These are phyloP conservation scores for Pleomassaria siparia DNA, from an alignment of 2,329 filamentous ascomycete genomes.

Conservation along the genomic window DNA sequence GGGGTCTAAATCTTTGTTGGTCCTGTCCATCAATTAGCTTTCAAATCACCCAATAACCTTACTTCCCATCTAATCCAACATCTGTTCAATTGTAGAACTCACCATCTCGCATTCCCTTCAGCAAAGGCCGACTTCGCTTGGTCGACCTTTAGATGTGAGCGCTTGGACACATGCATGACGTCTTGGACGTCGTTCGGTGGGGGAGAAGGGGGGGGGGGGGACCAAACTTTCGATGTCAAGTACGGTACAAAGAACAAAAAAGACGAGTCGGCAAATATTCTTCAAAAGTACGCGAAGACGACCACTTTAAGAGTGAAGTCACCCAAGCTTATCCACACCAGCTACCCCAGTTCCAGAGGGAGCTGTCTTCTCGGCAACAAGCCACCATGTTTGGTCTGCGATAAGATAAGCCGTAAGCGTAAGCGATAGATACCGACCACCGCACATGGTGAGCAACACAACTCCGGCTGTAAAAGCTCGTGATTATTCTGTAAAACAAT, in stretches of 20 bases:
- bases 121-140: conserved; percentile 52
- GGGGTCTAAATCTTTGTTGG: conserved; percentile 54
- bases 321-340: conserved; percentile 3
- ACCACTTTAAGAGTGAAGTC: background rate
- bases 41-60: background rate
- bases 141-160: conserved; percentile 47
- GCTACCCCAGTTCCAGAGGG: background rate
- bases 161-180: conserved; percentile 35
- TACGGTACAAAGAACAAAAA: background rate
- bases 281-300: background rate
- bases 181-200: background rate
- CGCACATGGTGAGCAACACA: background rate
- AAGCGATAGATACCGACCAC: background rate
- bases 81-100: conserved; percentile 1
- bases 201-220: too few relatives aligned
- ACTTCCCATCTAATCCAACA: background rate
- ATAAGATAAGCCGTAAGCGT: conserved; percentile 10
- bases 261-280: background rate
- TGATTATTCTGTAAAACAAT: background rate
- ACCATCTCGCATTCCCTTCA: conserved; percentile 41
- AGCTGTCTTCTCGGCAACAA: background rate
- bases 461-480: background rate
- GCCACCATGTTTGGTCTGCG: background rate
- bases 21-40: conserved; percentile 27
- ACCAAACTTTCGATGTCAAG: too few relatives aligned